Percentiles rank a stretch among this genome's conserved stretches.
Conservation (phyloP, 768 basidiomycete genomes). For the Trametes cingulata region DNA sequence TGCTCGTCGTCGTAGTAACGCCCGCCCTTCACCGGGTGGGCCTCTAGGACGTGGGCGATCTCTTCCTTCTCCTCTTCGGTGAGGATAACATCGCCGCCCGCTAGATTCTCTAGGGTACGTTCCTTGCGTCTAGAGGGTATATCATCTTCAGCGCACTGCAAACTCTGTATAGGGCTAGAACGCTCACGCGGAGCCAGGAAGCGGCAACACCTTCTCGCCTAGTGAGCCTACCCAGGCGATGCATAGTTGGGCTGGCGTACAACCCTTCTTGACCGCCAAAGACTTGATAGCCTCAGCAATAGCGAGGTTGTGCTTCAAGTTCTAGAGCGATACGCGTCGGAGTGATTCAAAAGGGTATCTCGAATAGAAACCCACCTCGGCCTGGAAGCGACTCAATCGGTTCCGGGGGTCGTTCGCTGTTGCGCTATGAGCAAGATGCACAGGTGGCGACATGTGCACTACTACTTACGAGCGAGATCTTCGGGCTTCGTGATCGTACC, state of each 20-base stretch:
- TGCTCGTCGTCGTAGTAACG: constrained; percentile 34
- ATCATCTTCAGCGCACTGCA: neutral
- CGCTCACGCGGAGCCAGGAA: constrained; percentile 46
- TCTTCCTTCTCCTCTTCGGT: constrained; percentile 8
- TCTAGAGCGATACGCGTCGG: neutral
- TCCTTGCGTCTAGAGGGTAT: constrained; percentile 5
- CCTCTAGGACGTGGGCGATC: constrained; percentile 35
- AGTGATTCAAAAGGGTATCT: neutral
- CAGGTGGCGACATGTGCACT: too few relatives aligned
- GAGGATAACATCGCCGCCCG: constrained; percentile 41
- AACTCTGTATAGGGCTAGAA: neutral
- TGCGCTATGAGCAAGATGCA: too few relatives aligned
- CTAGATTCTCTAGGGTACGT: constrained; percentile 41
- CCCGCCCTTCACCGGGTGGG: constrained; percentile 39
- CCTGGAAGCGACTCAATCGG: constrained; percentile 5
- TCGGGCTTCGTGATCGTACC: constrained; percentile 44
- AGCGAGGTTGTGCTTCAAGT: constrained; percentile 35
- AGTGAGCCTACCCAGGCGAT: constrained; percentile 41
- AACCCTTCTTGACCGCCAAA: constrained; percentile 42
- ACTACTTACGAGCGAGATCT: constrained; percentile 32
- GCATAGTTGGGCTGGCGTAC: constrained; percentile 40
- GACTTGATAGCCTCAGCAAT: constrained; percentile 41
- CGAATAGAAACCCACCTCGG: constrained; percentile 3
- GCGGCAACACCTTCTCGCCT: constrained; percentile 43
- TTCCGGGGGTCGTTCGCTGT: constrained; percentile 6